Evolutionary conservation across 306 rosid species (phyloP).

Genomic region (Spatholobus suberectus): DNA sequence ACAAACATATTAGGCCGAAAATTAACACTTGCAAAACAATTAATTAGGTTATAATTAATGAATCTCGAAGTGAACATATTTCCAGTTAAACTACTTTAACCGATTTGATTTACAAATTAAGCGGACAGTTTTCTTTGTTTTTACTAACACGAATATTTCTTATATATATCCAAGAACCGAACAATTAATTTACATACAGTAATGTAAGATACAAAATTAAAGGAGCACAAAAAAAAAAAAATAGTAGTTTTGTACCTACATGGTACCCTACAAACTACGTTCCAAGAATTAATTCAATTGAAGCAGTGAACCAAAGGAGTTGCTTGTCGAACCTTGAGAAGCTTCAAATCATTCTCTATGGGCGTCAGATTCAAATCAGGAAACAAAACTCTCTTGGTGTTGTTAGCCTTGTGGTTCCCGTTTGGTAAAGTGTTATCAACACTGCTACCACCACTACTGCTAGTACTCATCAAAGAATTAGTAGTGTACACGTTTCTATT

Average conservation of each 20-base stretch:
- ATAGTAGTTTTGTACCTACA: neutral
- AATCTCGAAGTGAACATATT: neutral
- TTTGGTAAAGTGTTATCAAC: constrained; percentile 2
- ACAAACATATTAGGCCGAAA: too few relatives aligned
- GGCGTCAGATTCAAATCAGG: constrained; percentile 94
- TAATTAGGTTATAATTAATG: neutral
- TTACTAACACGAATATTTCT: constrained; percentile 10
- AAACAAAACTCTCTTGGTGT: constrained; percentile 53
- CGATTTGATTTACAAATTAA: neutral
- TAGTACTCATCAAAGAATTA: too few relatives aligned
- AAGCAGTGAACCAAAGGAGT: constrained; percentile 60
- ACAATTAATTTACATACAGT: constrained; percentile 28
- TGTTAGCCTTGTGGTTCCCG: constrained; percentile 38
- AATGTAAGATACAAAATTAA: constrained; percentile 24
- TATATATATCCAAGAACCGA: constrained; percentile 17
- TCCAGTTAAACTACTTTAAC: neutral
- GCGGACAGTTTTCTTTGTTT: neutral
- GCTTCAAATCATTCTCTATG: constrained; percentile 67
- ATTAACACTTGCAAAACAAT: neutral
- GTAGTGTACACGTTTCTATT: neutral
- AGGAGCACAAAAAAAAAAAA: neutral
- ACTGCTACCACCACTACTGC: too few relatives aligned
- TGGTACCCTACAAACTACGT: neutral
- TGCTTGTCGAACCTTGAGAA: constrained; percentile 65
- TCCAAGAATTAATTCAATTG: constrained; percentile 44